Conservation (phyloP, 768 basidiomycete species). For the Crassisporium funariophilum region DNA sequence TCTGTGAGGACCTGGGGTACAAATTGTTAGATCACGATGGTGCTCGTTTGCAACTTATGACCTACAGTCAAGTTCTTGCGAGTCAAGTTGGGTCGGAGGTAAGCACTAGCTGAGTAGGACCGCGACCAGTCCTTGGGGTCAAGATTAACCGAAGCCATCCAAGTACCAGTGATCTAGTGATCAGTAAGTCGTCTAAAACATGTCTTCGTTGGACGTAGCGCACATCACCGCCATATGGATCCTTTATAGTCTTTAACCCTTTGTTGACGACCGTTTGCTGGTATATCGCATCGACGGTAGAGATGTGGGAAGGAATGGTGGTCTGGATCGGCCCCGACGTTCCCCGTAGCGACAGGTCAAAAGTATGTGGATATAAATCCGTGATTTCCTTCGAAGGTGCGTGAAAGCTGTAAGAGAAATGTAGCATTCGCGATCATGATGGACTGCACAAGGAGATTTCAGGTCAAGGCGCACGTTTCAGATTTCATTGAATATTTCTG, state of each 20-base stretch:
- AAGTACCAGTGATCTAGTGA: conserved; percentile 24
- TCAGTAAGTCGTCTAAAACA: neutral
- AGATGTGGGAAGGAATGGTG: conserved; percentile 27
- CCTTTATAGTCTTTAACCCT: conserved; percentile 24
- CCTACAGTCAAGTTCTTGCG: conserved; percentile 63
- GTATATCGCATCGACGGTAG: conserved; percentile 27
- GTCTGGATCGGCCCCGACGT: conserved; percentile 30
- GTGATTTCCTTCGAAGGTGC: conserved; percentile 27
- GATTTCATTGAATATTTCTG: conserved; percentile 37
- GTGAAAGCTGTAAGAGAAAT: conserved; percentile 24
- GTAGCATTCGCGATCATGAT: neutral
- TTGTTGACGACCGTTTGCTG: conserved; percentile 27
- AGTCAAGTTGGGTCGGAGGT: conserved; percentile 61
- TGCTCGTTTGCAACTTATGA: conserved; percentile 52
- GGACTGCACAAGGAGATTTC: neutral
- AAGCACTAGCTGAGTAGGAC: conserved; percentile 62
- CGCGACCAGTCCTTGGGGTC: conserved; percentile 55
- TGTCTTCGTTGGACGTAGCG: neutral
- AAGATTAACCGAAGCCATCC: conserved; percentile 17
- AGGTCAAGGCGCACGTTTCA: conserved; percentile 35
- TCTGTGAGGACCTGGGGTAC: conserved; percentile 24
- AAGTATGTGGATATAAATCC: conserved; percentile 28
- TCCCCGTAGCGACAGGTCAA: conserved; percentile 24
- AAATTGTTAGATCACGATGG: conserved; percentile 24
- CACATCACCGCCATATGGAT: conserved; percentile 34